Conservation (phyloP, 1,284 basidiomycete genomes). For the Cryptococcus wingfieldii region DNA sequence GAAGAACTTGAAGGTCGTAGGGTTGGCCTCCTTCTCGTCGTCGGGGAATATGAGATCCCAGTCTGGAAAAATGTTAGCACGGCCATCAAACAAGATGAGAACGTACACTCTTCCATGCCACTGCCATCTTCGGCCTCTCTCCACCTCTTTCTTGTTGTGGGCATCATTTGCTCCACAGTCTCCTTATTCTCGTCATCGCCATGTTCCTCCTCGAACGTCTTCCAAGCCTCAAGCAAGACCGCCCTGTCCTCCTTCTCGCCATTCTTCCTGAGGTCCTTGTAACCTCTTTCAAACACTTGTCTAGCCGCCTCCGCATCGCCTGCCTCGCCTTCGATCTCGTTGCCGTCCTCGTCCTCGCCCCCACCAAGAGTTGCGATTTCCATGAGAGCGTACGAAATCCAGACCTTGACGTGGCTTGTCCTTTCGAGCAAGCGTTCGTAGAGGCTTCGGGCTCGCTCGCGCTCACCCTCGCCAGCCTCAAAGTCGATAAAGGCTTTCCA, state of each 20-base stretch:
- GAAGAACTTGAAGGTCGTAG: constrained; percentile 87
- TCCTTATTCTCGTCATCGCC: constrained; percentile 65
- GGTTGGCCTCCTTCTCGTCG: constrained; percentile 86
- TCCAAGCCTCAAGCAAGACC: constrained; percentile 87
- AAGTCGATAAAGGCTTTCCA: constrained; percentile 98
- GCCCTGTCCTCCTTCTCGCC: constrained; percentile 87
- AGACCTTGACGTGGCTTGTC: constrained; percentile 85
- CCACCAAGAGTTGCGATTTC: constrained; percentile 49
- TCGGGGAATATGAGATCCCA: constrained; percentile 93
- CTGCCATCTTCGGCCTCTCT: constrained; percentile 76
- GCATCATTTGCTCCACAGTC: constrained; percentile 84
- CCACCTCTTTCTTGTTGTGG: constrained; percentile 79
- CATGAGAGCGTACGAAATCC: constrained; percentile 53
- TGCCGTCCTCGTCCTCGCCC: constrained; percentile 69
- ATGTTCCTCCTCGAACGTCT: constrained; percentile 75
- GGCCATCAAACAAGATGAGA: neutral
- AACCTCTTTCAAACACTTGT: constrained; percentile 75
- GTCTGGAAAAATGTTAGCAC: constrained; percentile 53
- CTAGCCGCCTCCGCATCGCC: constrained; percentile 68
- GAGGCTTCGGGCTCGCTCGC: constrained; percentile 74
- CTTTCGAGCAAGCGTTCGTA: constrained; percentile 84
- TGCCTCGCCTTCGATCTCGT: constrained; percentile 62
- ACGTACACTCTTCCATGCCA: constrained; percentile 75
- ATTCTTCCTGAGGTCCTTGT: constrained; percentile 74
- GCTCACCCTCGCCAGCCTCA: constrained; percentile 78